Evolutionary conservation across 768 basidiomycete species (phyloP).

Genomic region (Paxillus ammoniavirescens): DNA sequence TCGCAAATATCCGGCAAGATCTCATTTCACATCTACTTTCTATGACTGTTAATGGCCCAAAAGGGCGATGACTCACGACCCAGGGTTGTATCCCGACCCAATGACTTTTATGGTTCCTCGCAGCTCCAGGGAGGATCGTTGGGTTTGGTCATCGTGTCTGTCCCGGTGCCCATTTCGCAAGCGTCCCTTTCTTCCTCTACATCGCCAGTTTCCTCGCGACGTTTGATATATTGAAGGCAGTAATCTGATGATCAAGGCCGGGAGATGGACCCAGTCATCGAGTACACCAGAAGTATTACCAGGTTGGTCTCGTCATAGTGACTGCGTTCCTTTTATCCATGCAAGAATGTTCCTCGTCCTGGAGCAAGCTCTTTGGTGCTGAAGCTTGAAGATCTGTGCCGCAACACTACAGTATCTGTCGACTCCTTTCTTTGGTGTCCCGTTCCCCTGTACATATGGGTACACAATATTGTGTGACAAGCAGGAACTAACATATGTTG

Average conservation of each 20-base stretch:
- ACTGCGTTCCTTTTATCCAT: constrained; percentile 10
- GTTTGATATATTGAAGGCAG: constrained; percentile 37
- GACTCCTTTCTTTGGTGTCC: not conserved
- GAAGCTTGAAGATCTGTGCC: not conserved
- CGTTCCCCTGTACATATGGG: no score
- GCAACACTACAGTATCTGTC: not conserved
- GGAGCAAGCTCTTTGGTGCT: not conserved
- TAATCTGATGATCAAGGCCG: constrained; percentile 32
- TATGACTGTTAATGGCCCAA: no score
- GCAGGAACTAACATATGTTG: no score
- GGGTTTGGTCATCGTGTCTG: constrained; percentile 18
- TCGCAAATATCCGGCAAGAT: constrained; percentile 7
- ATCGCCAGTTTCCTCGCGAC: constrained; percentile 12
- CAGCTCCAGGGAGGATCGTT: constrained; percentile 11
- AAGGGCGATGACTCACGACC: no score
- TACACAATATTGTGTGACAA: not conserved
- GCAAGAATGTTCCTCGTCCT: not conserved
- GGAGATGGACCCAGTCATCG: constrained; percentile 35
- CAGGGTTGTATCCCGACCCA: no score
- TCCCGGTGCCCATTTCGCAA: constrained; percentile 27
- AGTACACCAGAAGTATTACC: constrained; percentile 28
- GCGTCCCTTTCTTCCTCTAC: not conserved
- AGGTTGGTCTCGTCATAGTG: constrained; percentile 15
- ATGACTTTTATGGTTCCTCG: constrained; percentile 15
- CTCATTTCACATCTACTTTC: not conserved